Evolutionary conservation across 2,329 filamentous ascomycete genomes (phyloP).

Genomic region (Truncatella angustata): DNA sequence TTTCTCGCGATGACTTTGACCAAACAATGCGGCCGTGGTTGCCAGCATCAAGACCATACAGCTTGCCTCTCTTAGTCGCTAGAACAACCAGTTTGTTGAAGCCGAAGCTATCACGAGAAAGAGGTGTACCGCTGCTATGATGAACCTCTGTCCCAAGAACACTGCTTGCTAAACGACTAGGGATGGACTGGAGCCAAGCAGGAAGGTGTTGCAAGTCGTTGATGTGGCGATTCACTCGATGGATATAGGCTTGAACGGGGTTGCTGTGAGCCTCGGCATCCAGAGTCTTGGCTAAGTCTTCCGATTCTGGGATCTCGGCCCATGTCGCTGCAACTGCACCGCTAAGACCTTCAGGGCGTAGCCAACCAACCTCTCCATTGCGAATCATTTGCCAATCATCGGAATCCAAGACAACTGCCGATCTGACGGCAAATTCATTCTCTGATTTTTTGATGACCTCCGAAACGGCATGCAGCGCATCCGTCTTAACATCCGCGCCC

Average conservation of each 20-base stretch:
- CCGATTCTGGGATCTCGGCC: constrained; percentile 71
- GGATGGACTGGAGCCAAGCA: constrained; percentile 67
- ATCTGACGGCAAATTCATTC: constrained; percentile 72
- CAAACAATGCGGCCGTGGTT: constrained; percentile 73
- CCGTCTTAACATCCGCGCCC: constrained; percentile 35
- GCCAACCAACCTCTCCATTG: constrained; percentile 80
- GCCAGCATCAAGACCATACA: constrained; percentile 78
- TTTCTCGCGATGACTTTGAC: constrained; percentile 64
- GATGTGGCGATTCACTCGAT: constrained; percentile 79
- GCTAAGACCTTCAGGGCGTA: constrained; percentile 77
- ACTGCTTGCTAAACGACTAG: constrained; percentile 64
- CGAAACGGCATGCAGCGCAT: constrained; percentile 67
- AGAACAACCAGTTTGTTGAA: constrained; percentile 84
- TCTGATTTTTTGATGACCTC: constrained; percentile 75
- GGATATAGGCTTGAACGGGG: constrained; percentile 76
- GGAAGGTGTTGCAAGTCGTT: constrained; percentile 77
- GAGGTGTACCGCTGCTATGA: constrained; percentile 36
- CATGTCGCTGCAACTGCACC: constrained; percentile 77
- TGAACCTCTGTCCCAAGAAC: constrained; percentile 56
- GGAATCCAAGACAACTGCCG: constrained; percentile 65
- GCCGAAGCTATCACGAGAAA: constrained; percentile 75
- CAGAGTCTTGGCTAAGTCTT: constrained; percentile 75
- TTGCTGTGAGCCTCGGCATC: constrained; percentile 86
- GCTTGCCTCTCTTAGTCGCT: constrained; percentile 73
- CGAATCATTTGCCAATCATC: constrained; percentile 81